Conservation (phyloP, 306 rosid genomes). For the Acacia acuminata region DNA sequence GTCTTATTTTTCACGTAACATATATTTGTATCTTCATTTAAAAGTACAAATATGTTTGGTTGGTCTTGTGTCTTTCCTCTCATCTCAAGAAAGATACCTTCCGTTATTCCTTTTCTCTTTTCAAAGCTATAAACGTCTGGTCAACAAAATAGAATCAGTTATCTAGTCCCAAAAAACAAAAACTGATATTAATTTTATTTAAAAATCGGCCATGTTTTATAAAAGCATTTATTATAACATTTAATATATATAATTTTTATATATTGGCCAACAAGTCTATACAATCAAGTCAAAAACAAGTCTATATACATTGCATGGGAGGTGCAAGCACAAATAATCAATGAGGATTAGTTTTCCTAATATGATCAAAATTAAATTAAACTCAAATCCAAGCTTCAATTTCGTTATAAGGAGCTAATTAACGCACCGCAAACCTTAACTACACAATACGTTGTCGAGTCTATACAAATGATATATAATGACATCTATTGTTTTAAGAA, state of each 20-base stretch:
- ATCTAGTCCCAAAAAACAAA: background rate
- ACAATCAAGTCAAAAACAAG: too few relatives aligned
- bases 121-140: background rate
- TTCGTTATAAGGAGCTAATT: too few relatives aligned
- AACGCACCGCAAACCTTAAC: background rate
- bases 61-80: background rate
- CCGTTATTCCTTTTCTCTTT: background rate
- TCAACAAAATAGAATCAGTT: background rate
- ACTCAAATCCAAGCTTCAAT: background rate
- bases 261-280: background rate
- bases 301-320: background rate
- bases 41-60: background rate
- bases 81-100: background rate
- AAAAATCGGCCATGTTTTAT: too few relatives aligned
- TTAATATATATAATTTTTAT: too few relatives aligned
- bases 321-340: background rate
- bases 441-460: background rate
- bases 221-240: background rate
- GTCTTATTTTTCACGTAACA: too few relatives aligned
- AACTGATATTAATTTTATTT: background rate
- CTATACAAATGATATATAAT: too few relatives aligned
- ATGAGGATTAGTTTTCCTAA: too few relatives aligned
- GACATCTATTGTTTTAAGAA: too few relatives aligned
- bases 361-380: background rate
- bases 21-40: background rate